phyloP scores from a whole-genome alignment of 2,329 filamentous ascomycete genomes.

The Claviceps maximensis region DNA sequence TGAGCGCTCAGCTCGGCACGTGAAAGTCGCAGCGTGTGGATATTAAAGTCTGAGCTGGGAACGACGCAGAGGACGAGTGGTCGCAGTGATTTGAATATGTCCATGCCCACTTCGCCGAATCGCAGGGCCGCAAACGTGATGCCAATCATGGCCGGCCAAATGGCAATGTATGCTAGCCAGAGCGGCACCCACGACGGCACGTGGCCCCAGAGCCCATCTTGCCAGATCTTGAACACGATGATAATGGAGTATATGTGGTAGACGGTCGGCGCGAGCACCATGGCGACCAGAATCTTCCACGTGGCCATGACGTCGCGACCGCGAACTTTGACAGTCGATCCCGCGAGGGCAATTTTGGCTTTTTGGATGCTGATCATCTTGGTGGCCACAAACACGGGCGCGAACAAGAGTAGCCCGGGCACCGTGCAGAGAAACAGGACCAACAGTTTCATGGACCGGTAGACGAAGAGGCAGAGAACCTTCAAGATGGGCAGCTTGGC shows the following conservation, averaged over 20 bases:
- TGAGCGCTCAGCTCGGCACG: conserved; percentile 64
- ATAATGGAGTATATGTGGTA: conserved; percentile 71
- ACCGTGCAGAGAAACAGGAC: conserved; percentile 70
- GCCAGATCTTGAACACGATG: conserved; percentile 64
- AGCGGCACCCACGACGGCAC: conserved; percentile 69
- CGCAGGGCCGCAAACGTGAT: conserved; percentile 88
- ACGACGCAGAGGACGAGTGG: conserved; percentile 77
- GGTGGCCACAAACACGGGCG: conserved; percentile 73
- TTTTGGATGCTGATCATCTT: conserved; percentile 74
- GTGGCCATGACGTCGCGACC: conserved; percentile 84
- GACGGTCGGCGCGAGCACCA: conserved; percentile 68
- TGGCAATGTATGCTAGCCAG: conserved; percentile 60
- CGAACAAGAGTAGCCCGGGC: conserved; percentile 76
- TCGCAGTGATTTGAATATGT: conserved; percentile 87
- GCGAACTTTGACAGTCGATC: conserved; percentile 77
- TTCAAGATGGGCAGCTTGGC: conserved; percentile 67
- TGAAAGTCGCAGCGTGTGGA: conserved; percentile 61
- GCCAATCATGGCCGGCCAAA: conserved; percentile 69
- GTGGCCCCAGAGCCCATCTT: conserved; percentile 70
- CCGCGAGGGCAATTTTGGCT: conserved; percentile 70
- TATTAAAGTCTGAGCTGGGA: conserved; percentile 70
- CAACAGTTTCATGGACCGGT: conserved; percentile 64
- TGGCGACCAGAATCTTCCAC: conserved; percentile 83
- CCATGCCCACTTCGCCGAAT: conserved; percentile 97
- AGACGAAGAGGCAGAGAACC: conserved; percentile 65